Conservation (phyloP, 345 rosid genomes). For the Eucalyptus pumila region DNA sequence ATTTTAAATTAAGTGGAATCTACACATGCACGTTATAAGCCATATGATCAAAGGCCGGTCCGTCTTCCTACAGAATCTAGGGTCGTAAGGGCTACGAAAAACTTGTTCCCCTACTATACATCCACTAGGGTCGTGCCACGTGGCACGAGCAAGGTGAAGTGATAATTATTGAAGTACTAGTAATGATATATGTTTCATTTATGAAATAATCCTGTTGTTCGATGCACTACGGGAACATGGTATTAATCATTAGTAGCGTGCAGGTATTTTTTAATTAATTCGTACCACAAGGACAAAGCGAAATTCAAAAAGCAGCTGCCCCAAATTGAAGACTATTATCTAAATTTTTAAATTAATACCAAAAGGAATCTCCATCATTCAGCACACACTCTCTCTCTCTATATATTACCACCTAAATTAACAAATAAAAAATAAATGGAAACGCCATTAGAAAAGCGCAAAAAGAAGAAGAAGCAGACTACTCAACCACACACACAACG, state of each 20-base stretch:
- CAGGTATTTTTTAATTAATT: not conserved
- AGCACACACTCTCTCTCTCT: slow-evolving; percentile 30
- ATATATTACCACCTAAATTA: not conserved
- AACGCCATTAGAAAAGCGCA: not conserved
- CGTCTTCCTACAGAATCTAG: not conserved
- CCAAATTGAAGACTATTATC: not conserved
- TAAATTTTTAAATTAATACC: slow-evolving; percentile 10
- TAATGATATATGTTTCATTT: not conserved
- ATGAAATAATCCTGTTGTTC: not conserved
- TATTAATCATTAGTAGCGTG: not conserved
- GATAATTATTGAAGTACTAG: not conserved
- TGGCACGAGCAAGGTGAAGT: not conserved
- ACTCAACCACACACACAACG: not conserved
- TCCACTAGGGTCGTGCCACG: not conserved
- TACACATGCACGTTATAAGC: not conserved
- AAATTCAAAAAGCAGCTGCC: not conserved
- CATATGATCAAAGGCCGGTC: not conserved
- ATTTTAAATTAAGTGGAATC: not conserved
- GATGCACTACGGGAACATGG: not conserved
- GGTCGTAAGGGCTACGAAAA: not conserved
- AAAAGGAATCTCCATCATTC: slow-evolving; percentile 33
- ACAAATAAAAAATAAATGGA: not conserved
- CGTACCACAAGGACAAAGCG: not conserved
- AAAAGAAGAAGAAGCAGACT: not conserved
- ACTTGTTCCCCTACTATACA: not conserved